Conservation (phyloP, 2,329 filamentous ascomycete genomes). For the Colletotrichum sp. region DNA sequence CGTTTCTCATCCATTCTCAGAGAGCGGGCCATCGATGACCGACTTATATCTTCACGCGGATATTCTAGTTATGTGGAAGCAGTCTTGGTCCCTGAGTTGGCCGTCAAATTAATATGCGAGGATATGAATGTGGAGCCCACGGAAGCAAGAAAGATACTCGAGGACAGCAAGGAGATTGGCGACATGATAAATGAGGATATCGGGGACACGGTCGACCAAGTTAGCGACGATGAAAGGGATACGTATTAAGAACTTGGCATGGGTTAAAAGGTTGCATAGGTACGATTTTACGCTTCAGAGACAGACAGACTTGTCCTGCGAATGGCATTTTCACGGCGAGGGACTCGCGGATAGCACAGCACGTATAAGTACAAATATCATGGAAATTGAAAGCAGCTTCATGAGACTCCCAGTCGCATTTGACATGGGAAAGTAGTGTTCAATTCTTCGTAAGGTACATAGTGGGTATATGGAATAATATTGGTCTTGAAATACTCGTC, state of each 20-base stretch:
- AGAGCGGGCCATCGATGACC: constrained; percentile 66
- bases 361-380: neutral
- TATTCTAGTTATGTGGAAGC: constrained; percentile 73
- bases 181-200: constrained; percentile 71
- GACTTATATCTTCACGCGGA: constrained; percentile 69
- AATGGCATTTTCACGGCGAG: neutral
- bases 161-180: constrained; percentile 71
- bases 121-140: constrained; percentile 53
- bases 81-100: constrained; percentile 78
- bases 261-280: neutral
- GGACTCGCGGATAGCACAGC: neutral
- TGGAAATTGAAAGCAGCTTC: neutral
- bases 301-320: neutral
- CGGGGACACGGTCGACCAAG: constrained; percentile 34
- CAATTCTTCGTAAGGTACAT: neutral
- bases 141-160: constrained; percentile 60
- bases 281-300: neutral
- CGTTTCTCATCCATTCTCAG: constrained; percentile 66
- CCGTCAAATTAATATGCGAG: constrained; percentile 59
- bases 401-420: neutral
- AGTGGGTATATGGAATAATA: neutral
- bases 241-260: neutral
- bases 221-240: constrained; percentile 7
- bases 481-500: neutral
- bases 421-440: neutral